Evolutionary conservation across 352 stramenopile genomes (phyloP).

Genomic region (Phytopythium chamaehyphon): DNA sequence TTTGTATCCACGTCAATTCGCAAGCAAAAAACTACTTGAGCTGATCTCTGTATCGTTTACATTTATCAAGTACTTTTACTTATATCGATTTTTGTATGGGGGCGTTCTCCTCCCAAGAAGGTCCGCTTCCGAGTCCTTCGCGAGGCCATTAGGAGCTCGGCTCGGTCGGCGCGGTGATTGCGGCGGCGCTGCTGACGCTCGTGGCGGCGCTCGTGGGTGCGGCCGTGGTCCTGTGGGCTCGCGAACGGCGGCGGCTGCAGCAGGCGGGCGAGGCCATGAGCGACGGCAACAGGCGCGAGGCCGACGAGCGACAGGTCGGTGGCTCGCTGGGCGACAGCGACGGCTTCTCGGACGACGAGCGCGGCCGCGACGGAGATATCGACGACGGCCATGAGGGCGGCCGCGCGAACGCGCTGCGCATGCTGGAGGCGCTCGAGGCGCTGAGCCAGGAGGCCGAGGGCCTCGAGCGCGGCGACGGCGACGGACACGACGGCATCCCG

Average conservation of each 20-base stretch:
- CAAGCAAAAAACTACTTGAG: too few species aligned
- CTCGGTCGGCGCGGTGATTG: too few species aligned
- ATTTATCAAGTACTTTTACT: too few species aligned
- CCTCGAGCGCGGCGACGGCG: conserved; percentile 1
- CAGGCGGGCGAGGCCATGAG: conserved; percentile 4
- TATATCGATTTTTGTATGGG: too few species aligned
- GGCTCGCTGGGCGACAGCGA: conserved; percentile 9
- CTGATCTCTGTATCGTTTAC: too few species aligned
- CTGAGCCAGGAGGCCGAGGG: conserved; percentile 33
- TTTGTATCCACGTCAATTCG: too few species aligned
- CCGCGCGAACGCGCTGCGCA: conserved; percentile 23
- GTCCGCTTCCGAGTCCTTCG: too few species aligned
- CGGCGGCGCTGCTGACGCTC: too few species aligned
- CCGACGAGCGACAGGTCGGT: conserved; percentile 24
- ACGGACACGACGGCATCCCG: conserved; percentile 20
- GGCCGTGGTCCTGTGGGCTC: not conserved
- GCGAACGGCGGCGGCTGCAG: not conserved
- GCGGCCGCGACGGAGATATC: not conserved
- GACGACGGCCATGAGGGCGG: not conserved
- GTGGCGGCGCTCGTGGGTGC: too few species aligned
- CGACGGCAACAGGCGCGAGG: conserved; percentile 11
- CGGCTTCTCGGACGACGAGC: not conserved
- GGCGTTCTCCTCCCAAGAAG: not conserved
- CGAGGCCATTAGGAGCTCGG: too few species aligned
- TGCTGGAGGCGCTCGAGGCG: conserved; percentile 54